A percentile compares a stretch with the other conserved stretches of the same genome.
Conservation (phyloP, 2,329 filamentous ascomycete species). For the Sporothrix humicola region DNA sequence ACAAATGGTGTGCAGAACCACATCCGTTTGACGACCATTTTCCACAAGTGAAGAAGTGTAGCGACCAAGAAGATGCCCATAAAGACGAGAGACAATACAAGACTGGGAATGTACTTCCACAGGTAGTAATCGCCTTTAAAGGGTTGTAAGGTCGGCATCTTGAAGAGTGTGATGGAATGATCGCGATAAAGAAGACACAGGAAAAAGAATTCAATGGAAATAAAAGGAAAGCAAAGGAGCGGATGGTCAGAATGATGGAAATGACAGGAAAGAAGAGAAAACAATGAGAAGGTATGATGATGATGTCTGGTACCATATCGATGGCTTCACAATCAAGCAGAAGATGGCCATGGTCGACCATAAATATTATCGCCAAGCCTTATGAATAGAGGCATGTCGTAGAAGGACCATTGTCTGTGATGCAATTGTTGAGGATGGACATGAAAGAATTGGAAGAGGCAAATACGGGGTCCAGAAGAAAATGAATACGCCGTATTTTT, state of each 20-base stretch:
- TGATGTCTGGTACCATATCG: not conserved
- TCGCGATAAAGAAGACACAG: not conserved
- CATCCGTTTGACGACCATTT: slow-evolving; percentile 17
- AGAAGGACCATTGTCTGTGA: not conserved
- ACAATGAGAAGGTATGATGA: not conserved
- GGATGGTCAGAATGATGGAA: not conserved
- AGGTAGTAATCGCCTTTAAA: slow-evolving; percentile 4
- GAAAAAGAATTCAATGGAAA: not conserved
- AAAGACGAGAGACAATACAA: slow-evolving; percentile 27
- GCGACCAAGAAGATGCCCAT: slow-evolving; percentile 18
- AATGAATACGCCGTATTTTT: slow-evolving; percentile 12
- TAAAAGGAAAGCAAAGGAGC: not conserved
- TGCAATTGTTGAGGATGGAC: not conserved
- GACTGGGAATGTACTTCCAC: slow-evolving; percentile 33
- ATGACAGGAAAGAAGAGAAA: not conserved
- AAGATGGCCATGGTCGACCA: not conserved
- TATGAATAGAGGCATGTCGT: not conserved
- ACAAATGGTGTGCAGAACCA: slow-evolving; percentile 33
- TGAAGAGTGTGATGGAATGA: not conserved
- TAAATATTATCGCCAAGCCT: slow-evolving; percentile 22
- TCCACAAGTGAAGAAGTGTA: slow-evolving; percentile 15
- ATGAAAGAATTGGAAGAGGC: not conserved
- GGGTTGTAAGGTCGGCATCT: slow-evolving; percentile 23
- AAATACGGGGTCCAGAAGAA: not conserved
- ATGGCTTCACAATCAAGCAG: not conserved